A percentile compares a stretch with the other conserved stretches of the same genome.
These are phyloP conservation scores for Phalaenopsis hybrid DNA, from an alignment of 116 monocot species.

Conservation along the genomic window DNA sequence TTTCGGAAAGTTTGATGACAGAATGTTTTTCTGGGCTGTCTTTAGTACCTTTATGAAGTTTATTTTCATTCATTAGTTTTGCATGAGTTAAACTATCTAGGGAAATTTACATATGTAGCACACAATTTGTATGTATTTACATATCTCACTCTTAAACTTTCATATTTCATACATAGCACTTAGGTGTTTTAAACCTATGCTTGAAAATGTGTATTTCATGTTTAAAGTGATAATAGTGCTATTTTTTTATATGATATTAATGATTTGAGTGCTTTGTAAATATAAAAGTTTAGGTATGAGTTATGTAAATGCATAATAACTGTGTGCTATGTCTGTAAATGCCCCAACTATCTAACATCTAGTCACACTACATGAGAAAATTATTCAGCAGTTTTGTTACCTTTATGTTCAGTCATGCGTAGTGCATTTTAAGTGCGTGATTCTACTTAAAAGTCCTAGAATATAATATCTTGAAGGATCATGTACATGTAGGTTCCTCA, in stretches of 20 bases:
- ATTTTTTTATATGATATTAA: too few species aligned
- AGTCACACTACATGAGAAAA: background rate
- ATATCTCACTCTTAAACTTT: too few species aligned
- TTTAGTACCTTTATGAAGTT: background rate
- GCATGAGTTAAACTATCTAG: background rate
- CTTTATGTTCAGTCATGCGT: background rate
- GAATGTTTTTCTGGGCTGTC: background rate
- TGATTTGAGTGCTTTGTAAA: too few species aligned
- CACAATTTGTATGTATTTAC: too few species aligned
- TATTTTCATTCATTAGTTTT: background rate
- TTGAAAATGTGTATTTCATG: too few species aligned
- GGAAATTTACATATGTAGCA: too few species aligned
- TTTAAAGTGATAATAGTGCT: too few species aligned
- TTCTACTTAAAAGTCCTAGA: background rate
- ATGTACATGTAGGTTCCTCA: conserved; percentile 7
- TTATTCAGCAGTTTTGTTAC: background rate
- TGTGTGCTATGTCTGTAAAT: too few species aligned
- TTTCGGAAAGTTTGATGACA: background rate
- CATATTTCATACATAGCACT: too few species aligned
- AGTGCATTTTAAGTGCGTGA: background rate
- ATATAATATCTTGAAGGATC: conserved; percentile 8
- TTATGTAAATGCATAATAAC: too few species aligned
- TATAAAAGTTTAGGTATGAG: too few species aligned
- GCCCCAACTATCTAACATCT: background rate
- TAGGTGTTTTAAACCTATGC: too few species aligned